Base-by-base conservation (phyloP, 108 stramenopile genomes). In the Phaeodactylum tricornutum region DNA sequence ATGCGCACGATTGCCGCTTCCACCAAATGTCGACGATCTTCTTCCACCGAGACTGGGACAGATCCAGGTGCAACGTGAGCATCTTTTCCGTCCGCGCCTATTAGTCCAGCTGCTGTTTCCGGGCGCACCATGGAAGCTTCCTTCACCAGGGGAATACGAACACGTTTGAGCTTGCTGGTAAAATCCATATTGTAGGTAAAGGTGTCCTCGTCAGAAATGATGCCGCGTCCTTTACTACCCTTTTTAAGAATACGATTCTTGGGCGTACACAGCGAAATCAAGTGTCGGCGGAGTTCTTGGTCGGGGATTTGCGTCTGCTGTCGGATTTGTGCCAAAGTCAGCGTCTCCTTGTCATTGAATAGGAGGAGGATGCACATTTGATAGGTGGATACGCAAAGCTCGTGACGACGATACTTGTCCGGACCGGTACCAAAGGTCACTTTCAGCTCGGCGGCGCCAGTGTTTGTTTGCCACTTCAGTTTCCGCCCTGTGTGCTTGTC, bases 291-390 rank as follows among this genome's bases (percentile, higher is more conserved):
- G 31, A 96, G 55, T 59, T 98, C 96, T 22, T 53, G 32, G 41
- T 89, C 88, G 14, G 95, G 93, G 39, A 98, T 96, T 19, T 79
- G 69, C 1, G 93, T 96, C 28, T 67, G 53, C 11, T 67, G 55
- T 32, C 81, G 69, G 55, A 98, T 95, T 12, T 87, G 74, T 4
- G 69, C 62, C 34, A 95, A 59, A 1, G 96, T 86, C 35, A 94
- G 65, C 2, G 78, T 62, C 27, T 82, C 68, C 24, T 70, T 60
- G 4, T 59, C 61, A 74, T 99, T 97, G 84, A 96, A 99, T 28
- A 94, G 77, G 43, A 90, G 71, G 17, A 99, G 71, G 42, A 99
- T 93, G 65, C 95, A 96, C 98, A 97, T 96, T 75, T 95, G 94
- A 67, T 96, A 96, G 25, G 96, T 96, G 22, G 92, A 82, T 23